phyloP scores from a whole-genome alignment of 1,139 yeast species.

The Zygoascus sp. region DNA sequence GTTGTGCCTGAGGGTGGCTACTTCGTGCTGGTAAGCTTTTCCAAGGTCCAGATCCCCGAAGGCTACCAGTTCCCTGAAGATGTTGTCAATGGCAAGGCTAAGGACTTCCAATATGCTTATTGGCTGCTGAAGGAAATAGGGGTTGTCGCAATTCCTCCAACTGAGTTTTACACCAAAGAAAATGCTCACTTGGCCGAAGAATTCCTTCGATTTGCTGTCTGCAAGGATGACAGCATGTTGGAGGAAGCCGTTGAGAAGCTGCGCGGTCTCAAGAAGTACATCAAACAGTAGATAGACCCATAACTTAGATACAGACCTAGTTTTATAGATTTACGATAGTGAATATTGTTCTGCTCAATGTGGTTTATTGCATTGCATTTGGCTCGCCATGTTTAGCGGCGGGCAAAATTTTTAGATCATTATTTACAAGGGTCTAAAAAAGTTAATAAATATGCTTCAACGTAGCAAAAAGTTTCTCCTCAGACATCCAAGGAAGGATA shows the following conservation, averaged over 20 bases:
- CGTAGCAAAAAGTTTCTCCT: constrained; percentile 21
- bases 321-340: no score
- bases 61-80: constrained; percentile 70
- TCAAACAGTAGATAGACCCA: constrained; percentile 20
- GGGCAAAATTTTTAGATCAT: no score
- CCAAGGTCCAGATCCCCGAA: constrained; percentile 71
- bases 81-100: constrained; percentile 57
- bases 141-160: constrained; percentile 93
- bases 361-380: no score
- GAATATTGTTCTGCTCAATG: no score
- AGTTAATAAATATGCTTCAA: background rate
- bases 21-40: constrained; percentile 80
- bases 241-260: constrained; percentile 78
- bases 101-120: constrained; percentile 82
- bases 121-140: constrained; percentile 93
- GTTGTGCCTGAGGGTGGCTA: constrained; percentile 91
- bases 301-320: background rate
- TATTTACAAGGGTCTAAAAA: background rate
- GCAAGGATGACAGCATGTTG: constrained; percentile 80
- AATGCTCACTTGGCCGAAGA: constrained; percentile 75
- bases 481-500: constrained; percentile 72
- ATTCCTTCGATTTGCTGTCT: constrained; percentile 87
- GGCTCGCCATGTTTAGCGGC: no score
- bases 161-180: constrained; percentile 76
- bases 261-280: constrained; percentile 60